phyloP scores from a whole-genome alignment of 176 grass and related monocot genomes.

The Musa acuminata region DNA sequence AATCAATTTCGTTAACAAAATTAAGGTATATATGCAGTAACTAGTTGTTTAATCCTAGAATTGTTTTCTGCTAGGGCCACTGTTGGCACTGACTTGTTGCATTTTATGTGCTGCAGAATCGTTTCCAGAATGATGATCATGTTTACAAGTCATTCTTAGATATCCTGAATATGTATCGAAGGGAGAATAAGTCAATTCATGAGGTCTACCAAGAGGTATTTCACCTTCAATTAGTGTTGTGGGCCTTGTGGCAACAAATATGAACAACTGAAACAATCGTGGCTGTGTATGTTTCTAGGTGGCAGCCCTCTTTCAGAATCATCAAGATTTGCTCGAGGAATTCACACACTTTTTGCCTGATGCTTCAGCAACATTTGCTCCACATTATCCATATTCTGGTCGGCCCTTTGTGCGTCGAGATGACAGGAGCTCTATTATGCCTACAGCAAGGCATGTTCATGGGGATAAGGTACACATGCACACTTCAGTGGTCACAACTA shows the following conservation, averaged over 20 bases:
- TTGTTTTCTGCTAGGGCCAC: no score
- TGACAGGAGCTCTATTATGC: conserved; percentile 57
- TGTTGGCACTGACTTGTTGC: background rate
- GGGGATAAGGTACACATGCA: conserved; percentile 60
- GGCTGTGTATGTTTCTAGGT: conserved; percentile 40
- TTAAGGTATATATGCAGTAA: conserved; percentile 48
- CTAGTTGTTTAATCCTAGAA: background rate
- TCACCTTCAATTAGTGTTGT: background rate
- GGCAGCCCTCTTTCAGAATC: conserved; percentile 56
- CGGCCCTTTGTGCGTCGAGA: conserved; percentile 49
- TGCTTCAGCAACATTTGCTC: conserved; percentile 45
- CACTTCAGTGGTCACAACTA: background rate
- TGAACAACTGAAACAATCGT: background rate
- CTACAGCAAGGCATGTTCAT: conserved; percentile 34
- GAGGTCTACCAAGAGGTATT: conserved; percentile 93
- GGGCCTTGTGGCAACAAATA: background rate
- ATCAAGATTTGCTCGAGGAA: conserved; percentile 89
- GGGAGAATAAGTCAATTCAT: conserved; percentile 95
- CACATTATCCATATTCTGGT: conserved; percentile 37
- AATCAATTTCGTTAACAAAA: conserved; percentile 98
- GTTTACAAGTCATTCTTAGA: conserved; percentile 98
- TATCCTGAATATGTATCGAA: conserved; percentile 99
- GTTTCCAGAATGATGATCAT: conserved; percentile 82
- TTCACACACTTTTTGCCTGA: conserved; percentile 97
- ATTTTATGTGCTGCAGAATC: conserved; percentile 45